These are phyloP conservation scores for Heimioporus sp. DNA, from an alignment of 768 basidiomycete genomes.

Conservation along the genomic window DNA sequence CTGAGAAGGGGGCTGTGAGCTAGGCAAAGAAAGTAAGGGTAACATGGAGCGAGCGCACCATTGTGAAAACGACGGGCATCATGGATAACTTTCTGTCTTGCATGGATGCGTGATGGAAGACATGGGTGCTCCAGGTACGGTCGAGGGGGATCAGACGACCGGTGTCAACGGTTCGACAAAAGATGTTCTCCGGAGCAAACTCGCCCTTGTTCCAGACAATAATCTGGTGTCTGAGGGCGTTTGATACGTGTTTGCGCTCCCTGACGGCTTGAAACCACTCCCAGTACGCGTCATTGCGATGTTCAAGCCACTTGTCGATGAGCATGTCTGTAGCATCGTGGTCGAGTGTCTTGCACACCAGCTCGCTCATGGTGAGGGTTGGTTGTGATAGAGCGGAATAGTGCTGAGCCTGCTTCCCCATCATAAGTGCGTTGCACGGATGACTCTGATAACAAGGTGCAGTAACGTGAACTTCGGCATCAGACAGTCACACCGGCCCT, in stretches of 20 bases:
- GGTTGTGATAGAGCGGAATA: slow-evolving; percentile 71
- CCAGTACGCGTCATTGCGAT: slow-evolving; percentile 70
- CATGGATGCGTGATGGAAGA: slow-evolving; percentile 76
- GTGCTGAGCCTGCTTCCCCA: slow-evolving; percentile 26
- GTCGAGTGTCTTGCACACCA: slow-evolving; percentile 74
- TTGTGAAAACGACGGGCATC: slow-evolving; percentile 80
- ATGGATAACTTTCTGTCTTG: slow-evolving; percentile 68
- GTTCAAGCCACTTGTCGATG: slow-evolving; percentile 83
- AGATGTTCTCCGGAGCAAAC: slow-evolving; percentile 77
- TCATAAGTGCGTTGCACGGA: slow-evolving; percentile 17
- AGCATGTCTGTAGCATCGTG: slow-evolving; percentile 75
- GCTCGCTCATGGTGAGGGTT: slow-evolving; percentile 70
- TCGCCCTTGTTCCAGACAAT: slow-evolving; percentile 61
- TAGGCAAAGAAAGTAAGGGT: not conserved
- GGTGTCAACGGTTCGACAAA: slow-evolving; percentile 77
- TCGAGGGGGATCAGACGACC: slow-evolving; percentile 76
- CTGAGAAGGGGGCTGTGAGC: slow-evolving; percentile 33
- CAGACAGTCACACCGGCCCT: slow-evolving; percentile 24
- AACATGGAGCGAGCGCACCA: slow-evolving; percentile 45
- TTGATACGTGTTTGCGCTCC: slow-evolving; percentile 59
- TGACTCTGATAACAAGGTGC: slow-evolving; percentile 11
- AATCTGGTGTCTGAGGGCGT: slow-evolving; percentile 49
- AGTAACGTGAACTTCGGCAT: not conserved
- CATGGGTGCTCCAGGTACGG: slow-evolving; percentile 79
- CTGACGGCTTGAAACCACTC: slow-evolving; percentile 75